A percentile compares a stretch with the other conserved stretches of the same genome.
phyloP scores from a whole-genome alignment of 2,329 filamentous ascomycete genomes.

The Stemphylium beticola region DNA sequence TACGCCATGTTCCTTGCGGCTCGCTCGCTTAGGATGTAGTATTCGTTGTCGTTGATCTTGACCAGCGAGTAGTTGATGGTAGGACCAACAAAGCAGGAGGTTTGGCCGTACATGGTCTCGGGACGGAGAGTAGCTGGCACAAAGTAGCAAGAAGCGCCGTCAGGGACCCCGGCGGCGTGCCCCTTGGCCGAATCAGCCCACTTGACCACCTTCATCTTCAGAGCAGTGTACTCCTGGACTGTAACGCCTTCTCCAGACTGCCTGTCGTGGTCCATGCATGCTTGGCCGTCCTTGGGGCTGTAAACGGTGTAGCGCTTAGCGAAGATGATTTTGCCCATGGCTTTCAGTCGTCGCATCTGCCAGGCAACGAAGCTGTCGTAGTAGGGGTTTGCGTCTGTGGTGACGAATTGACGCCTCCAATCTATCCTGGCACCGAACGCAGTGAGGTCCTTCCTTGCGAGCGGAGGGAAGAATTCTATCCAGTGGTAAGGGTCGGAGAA shows the following conservation, averaged over 20 bases:
- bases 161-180: slow-evolving; percentile 76
- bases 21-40: slow-evolving; percentile 81
- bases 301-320: slow-evolving; percentile 91
- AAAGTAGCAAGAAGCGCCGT: slow-evolving; percentile 81
- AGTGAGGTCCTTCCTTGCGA: slow-evolving; percentile 78
- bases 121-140: slow-evolving; percentile 90
- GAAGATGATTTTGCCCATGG: slow-evolving; percentile 91
- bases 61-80: slow-evolving; percentile 89
- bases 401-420: slow-evolving; percentile 91
- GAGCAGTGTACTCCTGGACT: slow-evolving; percentile 88
- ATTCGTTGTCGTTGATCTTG: slow-evolving; percentile 71
- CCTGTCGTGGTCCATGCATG: slow-evolving; percentile 87
- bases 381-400: slow-evolving; percentile 95
- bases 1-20: slow-evolving; percentile 95
- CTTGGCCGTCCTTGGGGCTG: slow-evolving; percentile 85
- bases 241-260: slow-evolving; percentile 80
- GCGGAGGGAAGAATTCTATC: slow-evolving; percentile 89
- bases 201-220: slow-evolving; percentile 90
- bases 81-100: slow-evolving; percentile 92
- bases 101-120: slow-evolving; percentile 99
- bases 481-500: slow-evolving; percentile 93
- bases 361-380: slow-evolving; percentile 95
- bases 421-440: slow-evolving; percentile 87
- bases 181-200: slow-evolving; percentile 81
- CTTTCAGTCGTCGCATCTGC: slow-evolving; percentile 94